Percentiles rank a stretch among this genome's conserved stretches.
phyloP scores from a whole-genome alignment of 345 rosid species.

The Gossypium mustelinum region DNA sequence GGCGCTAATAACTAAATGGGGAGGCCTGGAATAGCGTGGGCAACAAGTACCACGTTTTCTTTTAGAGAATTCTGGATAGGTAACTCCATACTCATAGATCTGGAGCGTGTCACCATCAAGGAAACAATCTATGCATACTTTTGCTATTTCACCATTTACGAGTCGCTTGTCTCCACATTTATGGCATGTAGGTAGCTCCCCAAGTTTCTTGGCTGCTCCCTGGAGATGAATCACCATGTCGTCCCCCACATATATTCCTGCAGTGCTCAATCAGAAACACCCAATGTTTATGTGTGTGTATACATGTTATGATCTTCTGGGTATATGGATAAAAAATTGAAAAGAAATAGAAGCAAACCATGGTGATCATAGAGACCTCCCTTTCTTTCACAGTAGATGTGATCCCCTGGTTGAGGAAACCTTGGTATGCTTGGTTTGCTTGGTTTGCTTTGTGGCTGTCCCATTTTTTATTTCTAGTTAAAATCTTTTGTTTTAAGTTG shows the following conservation, averaged over 20 bases:
- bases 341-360: background rate
- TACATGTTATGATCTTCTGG: no score
- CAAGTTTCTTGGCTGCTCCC: background rate
- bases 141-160: background rate
- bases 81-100: background rate
- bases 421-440: no score
- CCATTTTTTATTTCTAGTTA: no score
- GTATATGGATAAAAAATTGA: no score
- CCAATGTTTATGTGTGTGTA: no score
- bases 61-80: fast-evolving
- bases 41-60: conserved; percentile 58
- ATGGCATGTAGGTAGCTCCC: background rate
- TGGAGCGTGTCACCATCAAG: background rate
- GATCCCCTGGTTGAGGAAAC: background rate
- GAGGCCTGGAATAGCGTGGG: conserved; percentile 44
- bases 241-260: background rate
- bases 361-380: background rate
- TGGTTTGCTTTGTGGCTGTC: no score
- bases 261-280: background rate
- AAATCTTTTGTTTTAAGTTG: no score
- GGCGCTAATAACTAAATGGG: background rate
- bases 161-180: background rate
- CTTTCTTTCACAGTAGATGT: background rate
- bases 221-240: background rate
- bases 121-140: background rate